Evolutionary conservation across 1,284 basidiomycete species (phyloP).

Genomic region (Thecaphora frezii): DNA sequence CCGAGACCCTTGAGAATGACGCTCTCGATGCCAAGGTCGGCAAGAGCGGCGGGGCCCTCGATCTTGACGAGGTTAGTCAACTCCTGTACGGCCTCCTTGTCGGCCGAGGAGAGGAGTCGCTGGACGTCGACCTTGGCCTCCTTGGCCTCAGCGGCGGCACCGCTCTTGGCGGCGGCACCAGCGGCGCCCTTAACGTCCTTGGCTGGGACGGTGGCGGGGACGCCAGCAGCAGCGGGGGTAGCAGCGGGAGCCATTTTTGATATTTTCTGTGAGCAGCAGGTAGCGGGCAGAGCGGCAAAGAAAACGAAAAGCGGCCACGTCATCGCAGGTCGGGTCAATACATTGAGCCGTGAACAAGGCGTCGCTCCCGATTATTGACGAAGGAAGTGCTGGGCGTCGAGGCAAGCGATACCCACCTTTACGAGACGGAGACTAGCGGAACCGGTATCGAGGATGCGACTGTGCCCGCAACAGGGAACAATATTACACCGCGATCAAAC

Average conservation of each 20-base stretch:
- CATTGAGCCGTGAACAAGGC: too few species aligned
- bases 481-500: too few species aligned
- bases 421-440: too few species aligned
- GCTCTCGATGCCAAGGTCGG: constrained; percentile 74
- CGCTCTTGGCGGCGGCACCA: constrained; percentile 56
- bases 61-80: constrained; percentile 62
- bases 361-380: too few species aligned
- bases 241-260: constrained; percentile 43
- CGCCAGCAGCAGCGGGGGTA: constrained; percentile 41
- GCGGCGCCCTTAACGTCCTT: constrained; percentile 53
- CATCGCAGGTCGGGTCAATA: too few species aligned
- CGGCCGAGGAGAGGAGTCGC: constrained; percentile 58
- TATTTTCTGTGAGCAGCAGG: not conserved
- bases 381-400: too few species aligned
- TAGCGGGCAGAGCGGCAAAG: too few species aligned
- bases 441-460: too few species aligned
- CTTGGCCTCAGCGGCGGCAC: constrained; percentile 55
- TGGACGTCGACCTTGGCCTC: constrained; percentile 60
- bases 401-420: too few species aligned
- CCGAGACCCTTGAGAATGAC: constrained; percentile 73
- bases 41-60: constrained; percentile 80
- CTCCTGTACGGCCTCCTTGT: constrained; percentile 60
- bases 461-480: too few species aligned
- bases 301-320: too few species aligned
- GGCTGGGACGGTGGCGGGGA: constrained; percentile 53